These are phyloP conservation scores for Lithohypha guttulata DNA, from an alignment of 2,329 filamentous ascomycete genomes.

Conservation along the genomic window DNA sequence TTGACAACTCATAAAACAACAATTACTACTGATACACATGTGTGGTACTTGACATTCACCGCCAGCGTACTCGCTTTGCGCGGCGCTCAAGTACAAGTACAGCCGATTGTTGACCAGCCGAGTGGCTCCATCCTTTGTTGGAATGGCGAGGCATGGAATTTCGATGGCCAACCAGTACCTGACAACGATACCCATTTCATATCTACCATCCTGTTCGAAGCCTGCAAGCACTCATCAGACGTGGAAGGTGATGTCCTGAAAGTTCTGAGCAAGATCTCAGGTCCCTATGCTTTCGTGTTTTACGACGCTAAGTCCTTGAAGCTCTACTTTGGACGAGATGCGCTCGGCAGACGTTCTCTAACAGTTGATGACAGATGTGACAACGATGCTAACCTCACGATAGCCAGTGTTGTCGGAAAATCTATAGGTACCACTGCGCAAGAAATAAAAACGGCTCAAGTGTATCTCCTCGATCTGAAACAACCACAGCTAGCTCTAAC, in stretches of 20 bases:
- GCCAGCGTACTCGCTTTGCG: conserved; percentile 89
- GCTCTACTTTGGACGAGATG: conserved; percentile 77
- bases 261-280: conserved; percentile 53
- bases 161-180: conserved; percentile 45
- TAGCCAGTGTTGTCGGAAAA: conserved; percentile 69
- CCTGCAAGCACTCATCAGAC: conserved; percentile 24
- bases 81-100: conserved; percentile 57
- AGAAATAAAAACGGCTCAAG: conserved; percentile 76
- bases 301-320: conserved; percentile 52
- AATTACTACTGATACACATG: not conserved
- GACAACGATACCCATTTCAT: conserved; percentile 72
- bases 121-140: conserved; percentile 69
- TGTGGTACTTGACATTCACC: conserved; percentile 49
- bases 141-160: conserved; percentile 93
- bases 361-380: conserved; percentile 34
- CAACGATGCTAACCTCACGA: conserved; percentile 36
- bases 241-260: conserved; percentile 33
- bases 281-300: conserved; percentile 84
- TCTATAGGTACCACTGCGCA: conserved; percentile 25
- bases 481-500: conserved; percentile 8
- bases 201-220: conserved; percentile 47
- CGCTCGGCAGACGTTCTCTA: conserved; percentile 75
- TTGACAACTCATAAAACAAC: conserved; percentile 25
- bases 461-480: conserved; percentile 29
- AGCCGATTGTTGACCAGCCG: conserved; percentile 55